A percentile compares a stretch with the other conserved stretches of the same genome.
These are phyloP conservation scores for Coemansia furcata DNA, from an alignment of 192 early-diverging fungal species.

Conservation along the genomic window DNA sequence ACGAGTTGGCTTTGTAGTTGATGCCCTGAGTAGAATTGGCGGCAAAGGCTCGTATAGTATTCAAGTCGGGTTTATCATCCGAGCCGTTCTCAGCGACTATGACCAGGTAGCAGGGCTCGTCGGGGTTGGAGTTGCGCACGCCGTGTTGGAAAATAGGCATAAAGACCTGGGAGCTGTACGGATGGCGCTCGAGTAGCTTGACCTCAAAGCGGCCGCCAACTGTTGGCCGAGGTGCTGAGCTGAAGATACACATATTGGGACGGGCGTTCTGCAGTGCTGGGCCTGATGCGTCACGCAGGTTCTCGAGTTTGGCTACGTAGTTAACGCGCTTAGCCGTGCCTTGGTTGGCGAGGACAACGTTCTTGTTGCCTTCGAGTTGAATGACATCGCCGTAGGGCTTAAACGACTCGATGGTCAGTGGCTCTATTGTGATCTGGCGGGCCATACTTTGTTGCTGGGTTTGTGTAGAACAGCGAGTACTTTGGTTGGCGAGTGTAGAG, in stretches of 20 bases:
- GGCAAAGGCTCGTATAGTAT: conserved; percentile 72
- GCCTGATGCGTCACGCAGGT: conserved; percentile 37
- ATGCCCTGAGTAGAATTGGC: conserved; percentile 72
- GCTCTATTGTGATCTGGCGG: conserved; percentile 55
- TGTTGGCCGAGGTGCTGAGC: conserved; percentile 43
- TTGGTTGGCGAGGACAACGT: conserved; percentile 63
- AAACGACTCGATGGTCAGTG: conserved; percentile 67
- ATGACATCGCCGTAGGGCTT: conserved; percentile 76
- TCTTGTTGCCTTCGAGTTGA: conserved; percentile 52
- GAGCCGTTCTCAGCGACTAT: conserved; percentile 75
- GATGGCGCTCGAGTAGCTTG: conserved; percentile 79
- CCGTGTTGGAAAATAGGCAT: conserved; percentile 65
- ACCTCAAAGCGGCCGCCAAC: conserved; percentile 56
- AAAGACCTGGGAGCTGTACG: conserved; percentile 82
- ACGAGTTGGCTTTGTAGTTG: conserved; percentile 77
- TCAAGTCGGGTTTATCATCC: conserved; percentile 69
- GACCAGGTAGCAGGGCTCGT: conserved; percentile 63
- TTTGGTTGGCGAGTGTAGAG: background rate
- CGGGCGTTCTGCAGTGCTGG: conserved; percentile 34
- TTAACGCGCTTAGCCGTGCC: conserved; percentile 73
- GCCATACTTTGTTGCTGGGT: conserved; percentile 6
- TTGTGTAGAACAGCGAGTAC: background rate
- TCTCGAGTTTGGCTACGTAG: conserved; percentile 61
- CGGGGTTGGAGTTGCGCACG: conserved; percentile 18
- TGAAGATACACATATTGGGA: conserved; percentile 74